Evolutionary conservation across 2,329 filamentous ascomycete species (phyloP).

Genomic region (Cladosporium halotolerans): DNA sequence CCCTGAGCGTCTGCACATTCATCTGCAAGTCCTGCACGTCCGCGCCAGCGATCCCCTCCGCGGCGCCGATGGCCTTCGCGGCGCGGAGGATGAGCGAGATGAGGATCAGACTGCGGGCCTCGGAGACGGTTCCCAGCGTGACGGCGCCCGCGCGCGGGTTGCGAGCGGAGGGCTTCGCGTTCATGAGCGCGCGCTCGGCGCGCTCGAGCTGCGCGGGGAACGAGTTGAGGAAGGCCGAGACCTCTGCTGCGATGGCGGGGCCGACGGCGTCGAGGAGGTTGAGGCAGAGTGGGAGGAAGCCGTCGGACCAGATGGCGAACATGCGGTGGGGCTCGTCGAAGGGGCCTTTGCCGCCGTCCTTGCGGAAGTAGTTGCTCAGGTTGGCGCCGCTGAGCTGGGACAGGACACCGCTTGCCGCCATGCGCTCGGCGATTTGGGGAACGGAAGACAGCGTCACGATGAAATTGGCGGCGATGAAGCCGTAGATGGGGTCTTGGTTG

Average conservation of each 20-base stretch:
- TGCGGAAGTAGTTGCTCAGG: constrained; percentile 68
- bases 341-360: constrained; percentile 62
- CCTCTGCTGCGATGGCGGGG: constrained; percentile 72
- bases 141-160: constrained; percentile 54
- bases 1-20: constrained; percentile 65
- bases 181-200: constrained; percentile 67
- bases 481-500: constrained; percentile 80
- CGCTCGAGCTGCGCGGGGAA: constrained; percentile 73
- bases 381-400: constrained; percentile 73
- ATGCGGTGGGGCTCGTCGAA: constrained; percentile 71
- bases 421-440: constrained; percentile 74
- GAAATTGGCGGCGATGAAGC: constrained; percentile 84
- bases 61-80: constrained; percentile 58
- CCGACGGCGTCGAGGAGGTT: constrained; percentile 82
- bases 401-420: constrained; percentile 80
- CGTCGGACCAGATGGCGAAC: constrained; percentile 85
- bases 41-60: constrained; percentile 49
- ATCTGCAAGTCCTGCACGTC: constrained; percentile 69
- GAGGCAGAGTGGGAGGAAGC: constrained; percentile 77
- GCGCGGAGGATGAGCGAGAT: constrained; percentile 66
- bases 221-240: constrained; percentile 80
- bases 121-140: constrained; percentile 65
- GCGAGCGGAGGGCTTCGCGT: constrained; percentile 35
- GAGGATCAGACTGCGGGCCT: constrained; percentile 72
- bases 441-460: constrained; percentile 81